Evolutionary conservation across 441 rosid genomes (phyloP).

Genomic region (Rhodomyrtus psidioides): DNA sequence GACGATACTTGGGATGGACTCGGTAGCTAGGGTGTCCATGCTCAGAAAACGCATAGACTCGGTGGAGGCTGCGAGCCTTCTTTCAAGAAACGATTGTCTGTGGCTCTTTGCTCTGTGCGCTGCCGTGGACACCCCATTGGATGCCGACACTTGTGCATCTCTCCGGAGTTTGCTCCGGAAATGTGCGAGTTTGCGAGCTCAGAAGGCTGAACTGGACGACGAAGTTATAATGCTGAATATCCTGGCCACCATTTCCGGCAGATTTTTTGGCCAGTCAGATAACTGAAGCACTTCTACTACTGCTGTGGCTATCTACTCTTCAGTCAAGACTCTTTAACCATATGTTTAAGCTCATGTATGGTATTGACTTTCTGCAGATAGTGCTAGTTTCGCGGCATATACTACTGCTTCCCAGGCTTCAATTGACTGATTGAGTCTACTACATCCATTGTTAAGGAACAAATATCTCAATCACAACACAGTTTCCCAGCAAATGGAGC

Average conservation of each 20-base stretch:
- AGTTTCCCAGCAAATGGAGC: background rate
- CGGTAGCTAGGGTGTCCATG: conserved; percentile 53
- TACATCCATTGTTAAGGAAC: too few species aligned
- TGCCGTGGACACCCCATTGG: conserved; percentile 63
- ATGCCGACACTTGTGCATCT: conserved; percentile 60
- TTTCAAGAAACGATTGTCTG: conserved; percentile 38
- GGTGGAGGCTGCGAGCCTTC: conserved; percentile 25
- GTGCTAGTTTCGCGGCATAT: background rate
- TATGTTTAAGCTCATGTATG: background rate
- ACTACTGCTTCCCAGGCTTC: too few species aligned
- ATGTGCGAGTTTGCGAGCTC: conserved; percentile 64
- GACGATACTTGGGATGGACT: conserved; percentile 47
- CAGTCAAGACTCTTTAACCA: background rate
- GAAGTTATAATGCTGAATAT: conserved; percentile 71
- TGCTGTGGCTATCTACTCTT: background rate
- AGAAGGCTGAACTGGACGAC: conserved; percentile 53
- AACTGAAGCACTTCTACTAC: background rate
- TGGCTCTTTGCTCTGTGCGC: conserved; percentile 79
- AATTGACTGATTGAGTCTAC: too few species aligned
- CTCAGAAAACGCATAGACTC: conserved; percentile 49
- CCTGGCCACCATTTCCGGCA: conserved; percentile 63
- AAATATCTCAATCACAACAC: background rate
- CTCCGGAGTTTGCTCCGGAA: conserved; percentile 62
- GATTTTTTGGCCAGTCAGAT: conserved; percentile 68
- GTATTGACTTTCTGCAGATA: background rate